A percentile compares a stretch with the other conserved stretches of the same genome.
Conservation (phyloP, 306 rosid species). For the Cotoneaster glaucophyllus region DNA sequence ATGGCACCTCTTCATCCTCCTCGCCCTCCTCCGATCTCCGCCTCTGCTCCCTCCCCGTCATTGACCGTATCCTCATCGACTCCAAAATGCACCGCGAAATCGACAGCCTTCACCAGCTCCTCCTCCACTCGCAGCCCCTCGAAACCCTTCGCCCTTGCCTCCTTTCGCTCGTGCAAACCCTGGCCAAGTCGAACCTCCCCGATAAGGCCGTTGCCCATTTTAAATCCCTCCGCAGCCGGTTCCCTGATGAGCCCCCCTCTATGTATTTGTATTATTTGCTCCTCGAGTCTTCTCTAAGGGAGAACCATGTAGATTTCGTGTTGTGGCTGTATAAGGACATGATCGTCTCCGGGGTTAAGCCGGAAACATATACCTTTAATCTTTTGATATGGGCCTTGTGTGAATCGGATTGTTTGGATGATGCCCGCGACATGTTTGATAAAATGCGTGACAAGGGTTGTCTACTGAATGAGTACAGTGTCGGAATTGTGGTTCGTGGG, state of each 20-base stretch:
- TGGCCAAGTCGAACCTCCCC: constrained; percentile 42
- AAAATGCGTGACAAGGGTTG: constrained; percentile 80
- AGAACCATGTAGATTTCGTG: constrained; percentile 31
- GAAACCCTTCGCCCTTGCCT: constrained; percentile 47
- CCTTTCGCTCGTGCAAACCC: constrained; percentile 27
- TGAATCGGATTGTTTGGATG: constrained; percentile 43
- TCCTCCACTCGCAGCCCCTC: constrained; percentile 28
- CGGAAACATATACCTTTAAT: constrained; percentile 73
- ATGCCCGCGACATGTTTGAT: constrained; percentile 65
- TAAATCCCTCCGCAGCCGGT: constrained; percentile 50
- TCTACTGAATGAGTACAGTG: constrained; percentile 56
- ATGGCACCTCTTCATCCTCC: constrained; percentile 34
- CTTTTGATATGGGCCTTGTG: constrained; percentile 50
- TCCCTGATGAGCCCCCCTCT: constrained; percentile 45
- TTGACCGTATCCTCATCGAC: constrained; percentile 50
- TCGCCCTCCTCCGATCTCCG: constrained; percentile 10
- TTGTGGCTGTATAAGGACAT: constrained; percentile 74
- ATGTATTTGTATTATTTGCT: constrained; percentile 55
- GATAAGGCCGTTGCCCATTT: constrained; percentile 50
- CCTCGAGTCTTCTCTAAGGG: constrained; percentile 39
- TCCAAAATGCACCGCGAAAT: constrained; percentile 57
- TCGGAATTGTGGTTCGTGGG: constrained; percentile 78
- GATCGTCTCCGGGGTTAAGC: constrained; percentile 49
- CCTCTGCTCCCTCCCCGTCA: constrained; percentile 32
- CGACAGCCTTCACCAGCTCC: constrained; percentile 42